Percentiles rank a stretch among this genome's conserved stretches.
Conservation (phyloP, 192 early-diverging fungal species). For the Linnemannia elongata region DNA sequence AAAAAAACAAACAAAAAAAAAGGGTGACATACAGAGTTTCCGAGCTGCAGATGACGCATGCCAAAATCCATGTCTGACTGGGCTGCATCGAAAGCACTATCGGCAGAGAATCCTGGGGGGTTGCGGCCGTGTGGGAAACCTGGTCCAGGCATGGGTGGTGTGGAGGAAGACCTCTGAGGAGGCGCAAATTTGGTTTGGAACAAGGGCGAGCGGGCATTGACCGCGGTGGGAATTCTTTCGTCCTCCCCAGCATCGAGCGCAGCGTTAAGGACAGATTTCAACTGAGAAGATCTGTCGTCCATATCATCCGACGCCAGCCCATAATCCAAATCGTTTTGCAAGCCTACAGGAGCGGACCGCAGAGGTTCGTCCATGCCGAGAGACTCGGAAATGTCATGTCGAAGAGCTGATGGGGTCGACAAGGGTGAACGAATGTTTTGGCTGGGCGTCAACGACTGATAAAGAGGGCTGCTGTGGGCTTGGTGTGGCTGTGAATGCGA, state of each 20-base stretch:
- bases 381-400: slow-evolving; percentile 32
- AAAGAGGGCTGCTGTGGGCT: slow-evolving; percentile 16
- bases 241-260: slow-evolving; percentile 34
- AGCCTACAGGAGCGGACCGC: neutral
- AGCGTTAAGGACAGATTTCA: slow-evolving; percentile 38
- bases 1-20: neutral
- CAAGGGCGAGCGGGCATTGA: slow-evolving; percentile 22
- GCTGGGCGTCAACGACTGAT: slow-evolving; percentile 20
- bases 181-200: slow-evolving; percentile 42
- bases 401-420: slow-evolving; percentile 18
- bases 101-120: slow-evolving; percentile 9
- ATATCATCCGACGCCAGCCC: slow-evolving; percentile 14
- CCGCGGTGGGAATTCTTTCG: slow-evolving; percentile 20
- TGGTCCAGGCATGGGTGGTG: slow-evolving; percentile 19
- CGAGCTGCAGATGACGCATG: slow-evolving; percentile 30
- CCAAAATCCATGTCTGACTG: slow-evolving; percentile 26
- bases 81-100: neutral
- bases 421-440: slow-evolving; percentile 28
- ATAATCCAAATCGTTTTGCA: neutral
- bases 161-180: slow-evolving; percentile 36
- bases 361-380: neutral
- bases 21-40: slow-evolving; percentile 17
- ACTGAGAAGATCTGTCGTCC: slow-evolving; percentile 30
- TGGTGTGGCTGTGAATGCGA: neutral
- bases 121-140: slow-evolving; percentile 1